Evolutionary conservation across 78 protist species (phyloP).

Genomic region (Ministeria vibrans): DNA sequence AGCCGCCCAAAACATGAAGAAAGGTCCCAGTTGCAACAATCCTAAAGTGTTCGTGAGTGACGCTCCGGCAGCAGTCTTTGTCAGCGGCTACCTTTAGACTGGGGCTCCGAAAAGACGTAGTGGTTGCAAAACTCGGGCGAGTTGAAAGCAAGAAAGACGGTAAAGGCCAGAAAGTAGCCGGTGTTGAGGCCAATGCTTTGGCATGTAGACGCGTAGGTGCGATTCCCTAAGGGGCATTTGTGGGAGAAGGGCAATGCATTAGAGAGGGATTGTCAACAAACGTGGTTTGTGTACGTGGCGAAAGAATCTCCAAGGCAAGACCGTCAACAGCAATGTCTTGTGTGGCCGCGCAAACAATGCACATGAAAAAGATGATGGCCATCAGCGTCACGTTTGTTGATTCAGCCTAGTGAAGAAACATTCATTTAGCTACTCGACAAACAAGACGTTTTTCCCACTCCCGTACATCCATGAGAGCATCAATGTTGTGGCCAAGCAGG

Average conservation of each 20-base stretch:
- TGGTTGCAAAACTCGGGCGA: slow-evolving; percentile 48
- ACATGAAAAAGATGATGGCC: background rate
- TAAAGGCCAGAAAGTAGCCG: slow-evolving; percentile 63
- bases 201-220: slow-evolving; percentile 59
- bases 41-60: too few species aligned
- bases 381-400: too few species aligned
- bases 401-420: too few species aligned
- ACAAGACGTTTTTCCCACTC: too few species aligned
- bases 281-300: too few species aligned
- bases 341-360: slow-evolving; percentile 25
- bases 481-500: slow-evolving; percentile 6
- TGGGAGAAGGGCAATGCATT: too few species aligned
- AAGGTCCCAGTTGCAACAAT: background rate
- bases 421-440: too few species aligned
- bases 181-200: slow-evolving; percentile 56
- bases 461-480: background rate
- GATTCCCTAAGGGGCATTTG: too few species aligned
- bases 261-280: too few species aligned
- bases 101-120: slow-evolving; percentile 24
- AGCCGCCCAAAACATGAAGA: slow-evolving; percentile 41
- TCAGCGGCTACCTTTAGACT: background rate
- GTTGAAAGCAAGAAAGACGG: slow-evolving; percentile 56
- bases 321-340: slow-evolving; percentile 87
- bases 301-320: slow-evolving; percentile 66
- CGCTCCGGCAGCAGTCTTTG: background rate